Evolutionary conservation across 208 protist species (phyloP), one percentile per base, ranked within the genome.

Genomic region (Leishmania lainsoni): DNA sequence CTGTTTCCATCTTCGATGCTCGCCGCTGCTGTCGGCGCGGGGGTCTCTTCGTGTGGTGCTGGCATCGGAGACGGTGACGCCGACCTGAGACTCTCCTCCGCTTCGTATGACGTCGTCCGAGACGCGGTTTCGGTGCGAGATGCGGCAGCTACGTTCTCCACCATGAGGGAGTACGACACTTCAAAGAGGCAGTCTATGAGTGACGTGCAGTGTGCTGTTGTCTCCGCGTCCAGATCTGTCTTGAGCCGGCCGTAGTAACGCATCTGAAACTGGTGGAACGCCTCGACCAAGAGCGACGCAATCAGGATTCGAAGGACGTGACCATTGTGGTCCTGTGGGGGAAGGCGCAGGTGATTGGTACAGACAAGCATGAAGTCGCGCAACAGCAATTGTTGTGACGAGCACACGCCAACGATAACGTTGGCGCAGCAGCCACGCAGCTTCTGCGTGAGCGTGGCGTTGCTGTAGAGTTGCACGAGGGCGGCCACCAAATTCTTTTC

Each of bases 241-340:
- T 81, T 69, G 22, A 48, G 56, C 5, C 70, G 61, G 51, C 56
- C 71, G 32, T 80, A 81, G 20, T 54, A 42, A 61, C 80, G 73
- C n/a, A 92, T 80, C 72, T 83, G 83, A 35, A 83, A 78, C 63
- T 66, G 86, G 66, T 79, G 89, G 22, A 83, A 78, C 82, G 61
- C 83, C 85, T 81, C 83, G 8, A 86, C 79, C 22, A 86, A 39
- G 22, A 86, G 63, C 9, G 83, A 86, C 29, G 83, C 83, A 72
- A 85, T 77, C 20, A 85, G 77, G 26, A 85, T 70, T 35, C 75
- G 81, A 39, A 85, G 72, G 20, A 85, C 77, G 22, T 61, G 70
- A 0, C 76, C 77, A 10, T 72, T 81, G 73, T 78, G 70, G 45
- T 80, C 77, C 16, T 52, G 51, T 58, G 72, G 35, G n/a, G 72